Evolutionary conservation across 768 basidiomycete genomes (phyloP), one percentile per base, ranked within the genome.

Genomic region (Pleurotus pulmonarius): DNA sequence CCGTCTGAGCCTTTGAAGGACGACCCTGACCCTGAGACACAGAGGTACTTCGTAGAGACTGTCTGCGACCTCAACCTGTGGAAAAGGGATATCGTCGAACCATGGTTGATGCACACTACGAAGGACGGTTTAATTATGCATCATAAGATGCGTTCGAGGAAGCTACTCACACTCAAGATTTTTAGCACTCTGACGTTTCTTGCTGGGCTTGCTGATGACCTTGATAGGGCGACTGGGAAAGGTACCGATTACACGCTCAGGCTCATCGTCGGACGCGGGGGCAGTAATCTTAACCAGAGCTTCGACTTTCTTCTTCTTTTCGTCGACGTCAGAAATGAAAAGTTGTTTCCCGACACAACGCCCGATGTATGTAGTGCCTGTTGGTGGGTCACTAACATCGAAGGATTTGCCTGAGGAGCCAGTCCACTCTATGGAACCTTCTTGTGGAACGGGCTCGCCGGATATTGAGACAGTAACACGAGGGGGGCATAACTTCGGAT

Each of bases 141-240:
- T 34, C 29, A 46, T 29, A 56, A 24, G 59, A 56, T 51, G 60
- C 55, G 56, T 15, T 59, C 20, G 56, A 57, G 48, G 44, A 45
- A 58, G 59, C 24, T 51, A 81, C 94, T 76, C 68, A 95, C 94
- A 74, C 69, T 97, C 92, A 15, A 93, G 81, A 64, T 92, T 94
- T 79, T 96, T 96, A 46, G 89, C 91, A 67, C 88, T 92, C 71
- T 93, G 89, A 63, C 93, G 82, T 81, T 97, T 97, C 80, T 98
- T 97, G 75, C 91, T 93, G 3, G 96, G 96, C 71, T 98, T 98
- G 74, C 90, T 93, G 73, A 98, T 98, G 65, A 98, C 92, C 71
- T 94, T 95, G 79, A 98, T 98, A n/a, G 94, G 87, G 46, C 90
- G 87, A 61, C 91, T 92, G 44, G 91, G 88, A 75, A 98, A 98